Conservation (phyloP, 257 asterid species). For the Solanum chiquidenum region DNA sequence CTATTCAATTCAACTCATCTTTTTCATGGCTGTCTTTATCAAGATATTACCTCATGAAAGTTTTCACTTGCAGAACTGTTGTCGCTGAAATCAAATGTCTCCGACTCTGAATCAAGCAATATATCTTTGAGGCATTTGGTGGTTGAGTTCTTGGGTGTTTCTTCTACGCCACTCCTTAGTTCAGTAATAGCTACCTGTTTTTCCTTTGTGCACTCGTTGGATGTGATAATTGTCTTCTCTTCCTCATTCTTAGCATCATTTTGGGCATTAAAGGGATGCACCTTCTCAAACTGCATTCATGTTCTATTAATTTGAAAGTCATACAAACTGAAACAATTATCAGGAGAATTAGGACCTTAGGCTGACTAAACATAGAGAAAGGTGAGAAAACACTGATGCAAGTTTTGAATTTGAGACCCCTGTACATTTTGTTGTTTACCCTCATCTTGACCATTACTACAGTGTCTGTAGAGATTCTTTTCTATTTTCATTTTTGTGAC, state of each 20-base stretch:
- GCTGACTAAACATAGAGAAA: neutral
- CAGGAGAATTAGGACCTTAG: neutral
- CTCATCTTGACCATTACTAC: neutral
- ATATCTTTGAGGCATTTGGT: constrained; percentile 65
- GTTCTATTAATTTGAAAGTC: constrained; percentile 9
- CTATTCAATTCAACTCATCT: neutral
- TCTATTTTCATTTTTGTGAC: neutral
- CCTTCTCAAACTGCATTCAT: constrained; percentile 24
- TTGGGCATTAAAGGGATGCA: constrained; percentile 3
- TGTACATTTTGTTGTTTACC: neutral
- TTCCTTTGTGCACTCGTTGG: neutral
- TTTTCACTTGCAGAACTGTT: constrained; percentile 29
- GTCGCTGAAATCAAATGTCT: constrained; percentile 24
- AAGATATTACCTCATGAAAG: constrained; percentile 32
- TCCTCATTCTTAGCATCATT: constrained; percentile 7
- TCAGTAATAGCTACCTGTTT: constrained; percentile 6
- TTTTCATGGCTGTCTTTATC: neutral
- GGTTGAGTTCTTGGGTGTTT: constrained; percentile 23
- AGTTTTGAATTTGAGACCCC: neutral
- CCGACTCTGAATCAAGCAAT: constrained; percentile 59
- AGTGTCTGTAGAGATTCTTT: neutral
- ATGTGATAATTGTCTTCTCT: neutral
- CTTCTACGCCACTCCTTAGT: constrained; percentile 7
- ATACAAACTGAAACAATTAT: neutral
- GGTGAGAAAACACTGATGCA: neutral